A percentile compares a stretch with the other conserved stretches of the same genome.
Conservation (phyloP, 1,139 yeast genomes). For the Saccharomyces uvarum region DNA sequence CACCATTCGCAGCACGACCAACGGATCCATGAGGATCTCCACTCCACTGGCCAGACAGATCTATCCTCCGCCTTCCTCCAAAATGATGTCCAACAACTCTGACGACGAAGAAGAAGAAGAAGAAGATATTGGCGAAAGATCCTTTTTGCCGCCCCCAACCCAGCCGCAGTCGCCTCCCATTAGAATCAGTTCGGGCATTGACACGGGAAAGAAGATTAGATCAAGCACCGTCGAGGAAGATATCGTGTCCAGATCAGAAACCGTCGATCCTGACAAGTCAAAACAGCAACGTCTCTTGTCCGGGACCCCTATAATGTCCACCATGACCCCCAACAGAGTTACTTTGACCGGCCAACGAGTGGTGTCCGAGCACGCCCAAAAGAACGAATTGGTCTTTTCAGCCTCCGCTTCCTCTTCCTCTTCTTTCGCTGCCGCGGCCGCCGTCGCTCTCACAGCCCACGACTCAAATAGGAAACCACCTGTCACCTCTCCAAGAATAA, state of each 20-base stretch:
- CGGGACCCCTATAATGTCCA: conserved; percentile 25
- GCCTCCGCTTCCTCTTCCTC: conserved; percentile 8
- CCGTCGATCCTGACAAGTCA: conserved; percentile 33
- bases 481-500: conserved; percentile 38
- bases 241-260: conserved; percentile 32
- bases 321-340: conserved; percentile 31
- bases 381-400: conserved; percentile 1
- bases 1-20: conserved; percentile 12
- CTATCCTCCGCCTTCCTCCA: conserved; percentile 27
- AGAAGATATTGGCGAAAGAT: conserved; percentile 25
- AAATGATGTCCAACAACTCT: conserved; percentile 19
- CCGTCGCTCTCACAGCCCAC: not conserved
- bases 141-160: conserved; percentile 32
- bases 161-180: conserved; percentile 34
- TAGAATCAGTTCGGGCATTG: conserved; percentile 32
- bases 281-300: conserved; percentile 29
- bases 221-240: conserved; percentile 22
- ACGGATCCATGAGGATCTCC: conserved; percentile 26
- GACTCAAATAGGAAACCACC: conserved; percentile 5
- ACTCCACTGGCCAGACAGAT: conserved; percentile 36
- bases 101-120: conserved; percentile 21
- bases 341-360: conserved; percentile 29
- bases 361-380: conserved; percentile 20
- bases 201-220: conserved; percentile 21
- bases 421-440: conserved; percentile 6